phyloP scores from a whole-genome alignment of 2,329 filamentous ascomycete genomes.

The Drechmeria coniospora region DNA sequence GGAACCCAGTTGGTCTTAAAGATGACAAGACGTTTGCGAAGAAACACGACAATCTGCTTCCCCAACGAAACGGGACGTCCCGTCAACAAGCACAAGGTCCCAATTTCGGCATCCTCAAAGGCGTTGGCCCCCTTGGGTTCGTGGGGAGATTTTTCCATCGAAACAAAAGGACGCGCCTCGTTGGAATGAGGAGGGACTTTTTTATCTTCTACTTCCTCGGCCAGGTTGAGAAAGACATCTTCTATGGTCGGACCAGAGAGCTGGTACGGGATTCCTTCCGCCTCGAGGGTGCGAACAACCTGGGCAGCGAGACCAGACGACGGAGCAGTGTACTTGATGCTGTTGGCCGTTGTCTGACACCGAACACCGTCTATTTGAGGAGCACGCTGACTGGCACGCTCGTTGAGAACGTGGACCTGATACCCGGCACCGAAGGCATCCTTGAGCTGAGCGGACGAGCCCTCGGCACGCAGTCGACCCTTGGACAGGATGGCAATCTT shows the following conservation, averaged over 20 bases:
- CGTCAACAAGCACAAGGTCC: slow-evolving; percentile 22
- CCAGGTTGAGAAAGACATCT: slow-evolving; percentile 55
- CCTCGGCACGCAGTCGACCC: slow-evolving; percentile 48
- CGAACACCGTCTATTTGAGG: slow-evolving; percentile 35
- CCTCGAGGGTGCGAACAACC: slow-evolving; percentile 53
- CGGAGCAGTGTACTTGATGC: slow-evolving; percentile 52
- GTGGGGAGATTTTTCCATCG: slow-evolving; percentile 2
- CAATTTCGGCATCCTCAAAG: not conserved
- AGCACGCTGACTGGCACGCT: slow-evolving; percentile 21
- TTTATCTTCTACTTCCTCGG: slow-evolving; percentile 25
- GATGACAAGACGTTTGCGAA: slow-evolving; percentile 50
- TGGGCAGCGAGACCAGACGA: slow-evolving; percentile 52
- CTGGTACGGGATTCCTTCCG: slow-evolving; percentile 47
- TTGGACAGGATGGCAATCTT: slow-evolving; percentile 56
- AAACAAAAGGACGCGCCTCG: not conserved
- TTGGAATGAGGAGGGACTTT: not conserved
- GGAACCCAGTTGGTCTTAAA: slow-evolving; percentile 42
- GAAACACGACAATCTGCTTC: slow-evolving; percentile 45
- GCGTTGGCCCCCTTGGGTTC: not conserved
- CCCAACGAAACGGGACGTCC: slow-evolving; percentile 42
- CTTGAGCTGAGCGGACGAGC: slow-evolving; percentile 55
- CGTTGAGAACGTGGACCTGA: slow-evolving; percentile 12
- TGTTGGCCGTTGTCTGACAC: slow-evolving; percentile 44
- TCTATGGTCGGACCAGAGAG: slow-evolving; percentile 57
- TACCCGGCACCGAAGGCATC: slow-evolving; percentile 39